Evolutionary conservation across 768 basidiomycete species (phyloP), one percentile per base, ranked within the genome.

Genomic region (Plicaturopsis crispa): DNA sequence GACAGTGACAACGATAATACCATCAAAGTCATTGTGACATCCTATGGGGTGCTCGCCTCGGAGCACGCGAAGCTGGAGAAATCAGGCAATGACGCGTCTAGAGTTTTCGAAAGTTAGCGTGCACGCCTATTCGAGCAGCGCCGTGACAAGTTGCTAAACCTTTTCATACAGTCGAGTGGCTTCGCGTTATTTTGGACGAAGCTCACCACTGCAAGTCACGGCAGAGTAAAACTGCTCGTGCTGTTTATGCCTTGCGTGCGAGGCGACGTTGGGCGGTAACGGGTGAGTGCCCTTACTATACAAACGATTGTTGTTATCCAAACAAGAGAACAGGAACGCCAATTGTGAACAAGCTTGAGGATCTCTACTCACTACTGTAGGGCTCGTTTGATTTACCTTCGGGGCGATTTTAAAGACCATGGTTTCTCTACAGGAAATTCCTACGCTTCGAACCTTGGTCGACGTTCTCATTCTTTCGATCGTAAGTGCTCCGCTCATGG

Each of bases 161-260:
- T 26, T 49, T 20, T 33, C 21, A 12, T 31, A 4, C 42, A 91
- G 88, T 81, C 28, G 72, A 82, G 44, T 92, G 86, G 87, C 66
- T 86, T 37, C 72, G 85, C 36, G 72, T 89, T 12, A 75, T 94
- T 23, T 70, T 93, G 6, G 94, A 98, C 52, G 94, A 98, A 60
- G 94, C 94, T 2, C 94, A 98, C 58, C 78, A 86, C 44, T 92
- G 89, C 66, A 97, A 96, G 61, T 90, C 86, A 10, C 73, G 93
- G 17, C 71, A 73, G 5, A 92, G 88, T 50, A 84, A 86, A 57
- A 88, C 86, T 11, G 89, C 90, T 0, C 85, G 81, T 48, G 84
- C 94, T 5, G 87, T 87, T 32, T 97, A 84, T 54, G 86, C 86
- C 4, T 67, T 98, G 7, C 73, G 69, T 16, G 85, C 85, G 4